Percentiles rank a stretch among this genome's conserved stretches.
These are phyloP conservation scores for Letharia columbiana DNA, from an alignment of 495 filamentous ascomycete genomes.

Conservation along the genomic window DNA sequence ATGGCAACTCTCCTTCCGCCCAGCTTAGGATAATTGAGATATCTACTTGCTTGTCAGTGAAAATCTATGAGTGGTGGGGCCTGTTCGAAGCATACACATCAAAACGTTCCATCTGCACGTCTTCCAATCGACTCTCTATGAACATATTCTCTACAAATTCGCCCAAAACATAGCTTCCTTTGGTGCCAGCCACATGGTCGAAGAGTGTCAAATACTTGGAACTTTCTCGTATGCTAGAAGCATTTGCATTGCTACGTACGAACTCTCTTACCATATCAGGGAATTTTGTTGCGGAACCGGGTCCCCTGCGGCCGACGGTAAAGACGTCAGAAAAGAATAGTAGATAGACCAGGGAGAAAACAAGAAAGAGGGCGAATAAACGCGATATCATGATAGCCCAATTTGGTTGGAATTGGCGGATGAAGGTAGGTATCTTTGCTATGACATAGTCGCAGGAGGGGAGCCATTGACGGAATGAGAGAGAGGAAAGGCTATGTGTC, in stretches of 20 bases:
- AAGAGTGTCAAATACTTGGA: slow-evolving; percentile 64
- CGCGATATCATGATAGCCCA: slow-evolving; percentile 56
- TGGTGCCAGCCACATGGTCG: slow-evolving; percentile 82
- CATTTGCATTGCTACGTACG: slow-evolving; percentile 58
- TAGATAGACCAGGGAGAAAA: slow-evolving; percentile 68
- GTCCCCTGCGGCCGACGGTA: slow-evolving; percentile 38
- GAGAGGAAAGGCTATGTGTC: slow-evolving; percentile 46
- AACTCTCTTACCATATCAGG: slow-evolving; percentile 61
- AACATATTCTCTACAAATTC: slow-evolving; percentile 74
- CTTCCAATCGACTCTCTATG: slow-evolving; percentile 57
- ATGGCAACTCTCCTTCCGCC: slow-evolving; percentile 76
- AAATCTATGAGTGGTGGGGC: neutral
- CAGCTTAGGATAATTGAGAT: slow-evolving; percentile 79
- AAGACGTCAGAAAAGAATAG: slow-evolving; percentile 79
- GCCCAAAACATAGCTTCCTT: slow-evolving; percentile 76
- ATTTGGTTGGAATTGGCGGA: slow-evolving; percentile 27
- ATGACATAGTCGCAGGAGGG: slow-evolving; percentile 27
- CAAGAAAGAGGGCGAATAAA: slow-evolving; percentile 62
- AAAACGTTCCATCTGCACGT: slow-evolving; percentile 64
- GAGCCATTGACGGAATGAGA: slow-evolving; percentile 45
- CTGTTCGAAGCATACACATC: slow-evolving; percentile 46
- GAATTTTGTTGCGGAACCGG: slow-evolving; percentile 48
- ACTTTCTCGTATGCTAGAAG: slow-evolving; percentile 60
- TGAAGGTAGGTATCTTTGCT: slow-evolving; percentile 18
- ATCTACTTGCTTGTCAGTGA: neutral